phyloP scores from a whole-genome alignment of 2,329 filamentous ascomycete species.

The Fragosphaeria purpurea region DNA sequence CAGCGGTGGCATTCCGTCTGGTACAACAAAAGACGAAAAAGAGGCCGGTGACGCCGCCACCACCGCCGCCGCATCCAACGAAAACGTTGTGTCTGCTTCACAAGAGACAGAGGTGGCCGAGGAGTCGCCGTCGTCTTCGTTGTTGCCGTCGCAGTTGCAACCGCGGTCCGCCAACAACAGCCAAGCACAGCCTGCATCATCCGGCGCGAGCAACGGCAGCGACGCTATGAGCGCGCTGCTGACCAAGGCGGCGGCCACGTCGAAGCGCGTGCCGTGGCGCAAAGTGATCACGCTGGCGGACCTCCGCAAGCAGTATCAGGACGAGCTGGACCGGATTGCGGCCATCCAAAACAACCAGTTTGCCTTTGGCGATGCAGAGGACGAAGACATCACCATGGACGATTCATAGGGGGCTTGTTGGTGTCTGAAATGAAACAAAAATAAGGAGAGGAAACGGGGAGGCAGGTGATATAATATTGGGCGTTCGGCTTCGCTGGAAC shows the following conservation, averaged over 20 bases:
- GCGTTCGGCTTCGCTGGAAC: too few relatives aligned
- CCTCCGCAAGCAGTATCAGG: slow-evolving; percentile 79
- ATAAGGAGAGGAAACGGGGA: neutral
- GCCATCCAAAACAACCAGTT: slow-evolving; percentile 86
- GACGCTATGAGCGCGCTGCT: slow-evolving; percentile 16
- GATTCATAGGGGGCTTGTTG: slow-evolving; percentile 21
- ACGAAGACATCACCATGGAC: slow-evolving; percentile 43
- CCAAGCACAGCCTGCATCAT: too few relatives aligned
- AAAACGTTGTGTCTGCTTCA: too few relatives aligned
- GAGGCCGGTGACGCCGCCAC: too few relatives aligned
- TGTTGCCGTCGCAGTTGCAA: too few relatives aligned
- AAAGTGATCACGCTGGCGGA: slow-evolving; percentile 78
- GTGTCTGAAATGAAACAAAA: neutral
- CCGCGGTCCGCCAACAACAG: too few relatives aligned
- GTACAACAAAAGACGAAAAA: too few relatives aligned
- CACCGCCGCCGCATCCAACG: too few relatives aligned
- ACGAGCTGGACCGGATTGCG: slow-evolving; percentile 77
- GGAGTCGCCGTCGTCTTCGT: neutral
- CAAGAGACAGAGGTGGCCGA: too few relatives aligned
- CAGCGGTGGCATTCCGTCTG: too few relatives aligned
- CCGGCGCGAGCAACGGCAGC: neutral
- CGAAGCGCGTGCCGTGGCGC: slow-evolving; percentile 39
- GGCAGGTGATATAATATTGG: neutral
- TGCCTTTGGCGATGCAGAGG: slow-evolving; percentile 49
- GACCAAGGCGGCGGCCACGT: slow-evolving; percentile 13